Evolutionary conservation across 768 basidiomycete genomes (phyloP), one percentile per base, ranked within the genome.

Genomic region (Mycena amicta): DNA sequence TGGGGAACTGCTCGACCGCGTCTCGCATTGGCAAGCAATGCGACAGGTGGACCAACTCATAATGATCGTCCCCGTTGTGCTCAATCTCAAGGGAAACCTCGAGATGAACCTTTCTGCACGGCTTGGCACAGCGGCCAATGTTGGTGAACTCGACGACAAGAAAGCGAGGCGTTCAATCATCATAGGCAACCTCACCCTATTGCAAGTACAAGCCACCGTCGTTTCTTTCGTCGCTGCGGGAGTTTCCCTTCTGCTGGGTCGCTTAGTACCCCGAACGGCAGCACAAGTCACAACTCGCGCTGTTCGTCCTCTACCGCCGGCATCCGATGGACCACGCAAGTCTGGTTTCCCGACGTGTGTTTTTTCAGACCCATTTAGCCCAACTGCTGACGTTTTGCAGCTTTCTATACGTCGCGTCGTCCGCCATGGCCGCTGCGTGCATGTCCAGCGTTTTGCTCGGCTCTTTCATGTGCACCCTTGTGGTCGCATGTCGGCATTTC

Each of bases 41-140:
- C 80, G 80, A 49, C 83, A 90, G 40, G 86, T 98, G 49, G 90
- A 98, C 77, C 95, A 98, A 70, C 87, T 98, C 55, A 94, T 98
- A 65, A 93, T 98, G 80, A 92, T 98, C 53, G 88, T 98, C 3
- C 95, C 96, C 12, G 94, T 95, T 60, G 78, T 98, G 20, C 83
- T 93, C 62, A 98, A 98, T 66, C 84, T 99, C 56, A 98, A 97
- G 67, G 97, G 96, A n/a, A 93, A 99, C 68, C 83, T 98, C 33
- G 97, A 98, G 73, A 98, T 98, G 96, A 98, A 97, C 63, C 86
- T 99, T 5, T 95, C 95, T 3, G 94, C 97, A 1, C 84, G 96
- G 15, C 81, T 99, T n/a, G 90, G 92, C 1, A 99, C 97, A 0
- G 90, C 95, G 1, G 91, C 95, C 4, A 97, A 98, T 65, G 88